A percentile compares a stretch with the other conserved stretches of the same genome.
Evolutionary conservation across 1,284 basidiomycete genomes (phyloP).

Genomic region (Irpex sp.): DNA sequence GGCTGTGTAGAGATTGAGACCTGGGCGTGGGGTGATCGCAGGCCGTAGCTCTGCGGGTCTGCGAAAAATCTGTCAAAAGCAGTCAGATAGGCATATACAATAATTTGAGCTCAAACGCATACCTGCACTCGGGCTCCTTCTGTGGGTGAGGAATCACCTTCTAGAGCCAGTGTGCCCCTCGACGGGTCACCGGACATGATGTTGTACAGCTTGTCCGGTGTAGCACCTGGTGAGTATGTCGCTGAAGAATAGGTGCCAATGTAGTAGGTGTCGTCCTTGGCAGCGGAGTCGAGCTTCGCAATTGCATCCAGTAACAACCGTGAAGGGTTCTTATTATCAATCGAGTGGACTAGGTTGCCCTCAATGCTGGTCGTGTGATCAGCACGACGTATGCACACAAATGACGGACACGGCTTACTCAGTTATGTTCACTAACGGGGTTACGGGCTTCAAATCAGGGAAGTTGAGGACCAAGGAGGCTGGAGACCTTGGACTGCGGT

Average conservation of each 20-base stretch:
- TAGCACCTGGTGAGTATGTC: background rate
- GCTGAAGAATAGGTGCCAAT: background rate
- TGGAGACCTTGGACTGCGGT: constrained; percentile 19
- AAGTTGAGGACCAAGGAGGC: constrained; percentile 31
- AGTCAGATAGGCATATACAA: background rate
- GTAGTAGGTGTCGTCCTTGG: constrained; percentile 19
- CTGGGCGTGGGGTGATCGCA: background rate
- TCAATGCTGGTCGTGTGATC: constrained; percentile 46
- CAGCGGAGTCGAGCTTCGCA: constrained; percentile 27
- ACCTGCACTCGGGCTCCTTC: constrained; percentile 64
- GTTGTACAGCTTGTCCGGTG: constrained; percentile 44
- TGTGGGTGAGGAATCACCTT: constrained; percentile 55
- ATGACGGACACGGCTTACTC: constrained; percentile 32
- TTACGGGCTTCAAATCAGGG: constrained; percentile 51
- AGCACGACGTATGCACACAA: background rate
- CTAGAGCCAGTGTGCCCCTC: constrained; percentile 71
- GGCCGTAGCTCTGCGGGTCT: constrained; percentile 10
- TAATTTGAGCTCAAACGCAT: background rate
- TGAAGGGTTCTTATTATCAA: constrained; percentile 68
- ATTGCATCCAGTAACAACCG: constrained; percentile 57
- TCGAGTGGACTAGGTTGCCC: constrained; percentile 69
- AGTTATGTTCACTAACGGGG: constrained; percentile 51
- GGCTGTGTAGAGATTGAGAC: constrained; percentile 13
- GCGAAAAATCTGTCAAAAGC: constrained; percentile 13
- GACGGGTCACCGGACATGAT: constrained; percentile 81